Evolutionary conservation across 139 green algal genomes (phyloP).

Genomic region (Chlorella sp.): DNA sequence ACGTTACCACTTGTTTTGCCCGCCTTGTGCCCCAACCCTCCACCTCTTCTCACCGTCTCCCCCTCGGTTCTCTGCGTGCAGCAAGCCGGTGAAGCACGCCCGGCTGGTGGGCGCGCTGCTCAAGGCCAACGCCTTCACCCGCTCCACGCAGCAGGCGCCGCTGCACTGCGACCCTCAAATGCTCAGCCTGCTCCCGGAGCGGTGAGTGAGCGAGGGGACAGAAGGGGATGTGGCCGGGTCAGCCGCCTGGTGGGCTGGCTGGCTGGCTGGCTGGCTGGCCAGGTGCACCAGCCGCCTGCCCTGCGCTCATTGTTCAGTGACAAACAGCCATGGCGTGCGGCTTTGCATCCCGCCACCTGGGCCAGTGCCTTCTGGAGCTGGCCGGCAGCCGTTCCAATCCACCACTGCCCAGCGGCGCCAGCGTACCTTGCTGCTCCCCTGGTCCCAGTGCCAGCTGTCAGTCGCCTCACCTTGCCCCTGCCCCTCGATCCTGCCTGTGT

Average conservation of each 20-base stretch:
- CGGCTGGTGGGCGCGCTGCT: conserved; percentile 45
- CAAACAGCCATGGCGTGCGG: no score
- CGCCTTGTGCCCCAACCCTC: no score
- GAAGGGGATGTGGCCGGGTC: no score
- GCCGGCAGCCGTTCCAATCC: no score
- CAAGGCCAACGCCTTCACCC: conserved; percentile 39
- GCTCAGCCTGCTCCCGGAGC: conserved; percentile 17
- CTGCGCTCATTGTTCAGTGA: no score
- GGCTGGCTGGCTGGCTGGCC: no score
- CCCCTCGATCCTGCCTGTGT: not conserved
- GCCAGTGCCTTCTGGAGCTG: no score
- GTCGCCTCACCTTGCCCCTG: not conserved
- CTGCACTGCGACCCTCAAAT: conserved; percentile 28
- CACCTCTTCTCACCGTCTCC: not conserved
- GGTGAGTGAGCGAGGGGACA: not conserved
- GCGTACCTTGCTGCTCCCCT: no score
- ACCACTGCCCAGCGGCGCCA: not conserved
- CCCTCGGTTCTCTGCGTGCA: not conserved
- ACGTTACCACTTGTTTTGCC: not conserved
- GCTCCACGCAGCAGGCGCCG: conserved; percentile 44
- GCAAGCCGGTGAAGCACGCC: conserved; percentile 42
- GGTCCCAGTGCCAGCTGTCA: no score
- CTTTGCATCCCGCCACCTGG: not conserved
- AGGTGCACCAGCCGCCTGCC: no score
- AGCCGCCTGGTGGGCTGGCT: no score